Evolutionary conservation across 106 monocot species (phyloP), one percentile per base, ranked within the genome.

Genomic region (Narthecium ossifragum): DNA sequence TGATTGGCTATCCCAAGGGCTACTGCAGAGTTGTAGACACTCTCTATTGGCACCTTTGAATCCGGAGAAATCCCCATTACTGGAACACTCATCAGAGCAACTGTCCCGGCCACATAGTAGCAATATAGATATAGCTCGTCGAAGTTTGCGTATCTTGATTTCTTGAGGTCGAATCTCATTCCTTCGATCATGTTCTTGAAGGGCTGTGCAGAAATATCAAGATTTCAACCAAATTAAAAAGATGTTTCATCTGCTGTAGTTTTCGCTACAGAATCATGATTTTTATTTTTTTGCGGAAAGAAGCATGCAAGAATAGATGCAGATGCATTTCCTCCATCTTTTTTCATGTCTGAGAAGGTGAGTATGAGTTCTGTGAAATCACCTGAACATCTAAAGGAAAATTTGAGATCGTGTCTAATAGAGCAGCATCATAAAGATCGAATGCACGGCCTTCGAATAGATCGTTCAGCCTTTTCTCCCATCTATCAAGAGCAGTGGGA

Each of bases 311-410:
- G n/a, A n/a, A n/a, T n/a, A n/a, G n/a, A n/a, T n/a, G n/a, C n/a
- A n/a, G n/a, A n/a, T n/a, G n/a, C n/a, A n/a, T n/a, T n/a, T n/a
- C n/a, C n/a, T n/a, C n/a, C n/a, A n/a, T n/a, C n/a, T n/a, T n/a
- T n/a, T n/a, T n/a, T n/a, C n/a, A n/a, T n/a, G n/a, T n/a, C n/a
- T n/a, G n/a, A n/a, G n/a, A n/a, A n/a, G n/a, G n/a, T n/a, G n/a
- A n/a, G n/a, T n/a, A n/a, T n/a, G n/a, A n/a, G n/a, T n/a, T n/a
- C n/a, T n/a, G n/a, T n/a, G n/a, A n/a, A n/a, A n/a, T n/a, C n/a
- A 88, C 88, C 88, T 88, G 88, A 31, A 88, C 83, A 56, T 88
- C 83, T 17, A 83, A 67, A 32, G 88, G 83, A 41, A 69, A 88
- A 52, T 67, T 80, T 31, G 68, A 49, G 15, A 88, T 65, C 0